Base-by-base conservation (phyloP, 2,329 filamentous ascomycete species). In the Penicillium italicum region DNA sequence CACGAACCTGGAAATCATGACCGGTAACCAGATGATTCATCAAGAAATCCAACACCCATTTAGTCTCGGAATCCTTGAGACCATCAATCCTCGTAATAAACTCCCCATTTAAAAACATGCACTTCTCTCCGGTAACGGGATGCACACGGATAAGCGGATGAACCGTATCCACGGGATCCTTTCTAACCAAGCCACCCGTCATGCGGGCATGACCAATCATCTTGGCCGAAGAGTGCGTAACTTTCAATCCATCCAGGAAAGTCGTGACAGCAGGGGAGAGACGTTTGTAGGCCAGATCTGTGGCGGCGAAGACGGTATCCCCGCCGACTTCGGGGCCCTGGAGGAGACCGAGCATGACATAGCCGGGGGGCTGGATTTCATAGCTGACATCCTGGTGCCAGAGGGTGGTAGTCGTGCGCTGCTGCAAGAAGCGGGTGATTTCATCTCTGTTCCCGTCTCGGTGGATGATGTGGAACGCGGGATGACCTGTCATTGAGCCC, bases 381-480 rank as follows among this genome's bases (percentile, higher is more conserved):
- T 78, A 79, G 52, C 76, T 78, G 43, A 79, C 76, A 61, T 79
- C 77, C 58, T 79, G 77, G 50, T 79, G 77, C 74, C 78, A 80
- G 18, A 79, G 69, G 9, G 75, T 80, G 1, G 76, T 78, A 3
- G 76, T 79, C 2, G 73, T 73, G 36, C 74, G 71, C 58, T 76
- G 71, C 44, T 74, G 71, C 37, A 77, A 63, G 64, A 77, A 77
- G 6, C 70, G 72, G 8, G 68, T 63, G 52, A 80, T 76, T 55
- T 77, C 75, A 20, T 75, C 70, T 14, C 68, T 65, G 54, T 77
- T 77, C 12, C 76, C 75, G 46, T 77, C 75, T 5, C 75, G 74
- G 56, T 77, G 75, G 44, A 77, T 77, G 55, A 77, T 76, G 52
- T 77, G 76, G 59, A 77, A 80, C 4, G 75, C 75, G 0, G 77